A percentile compares a stretch with the other conserved stretches of the same genome.
These are phyloP conservation scores for Goniomonas avonlea DNA, from an alignment of 78 protist genomes.

Conservation along the genomic window DNA sequence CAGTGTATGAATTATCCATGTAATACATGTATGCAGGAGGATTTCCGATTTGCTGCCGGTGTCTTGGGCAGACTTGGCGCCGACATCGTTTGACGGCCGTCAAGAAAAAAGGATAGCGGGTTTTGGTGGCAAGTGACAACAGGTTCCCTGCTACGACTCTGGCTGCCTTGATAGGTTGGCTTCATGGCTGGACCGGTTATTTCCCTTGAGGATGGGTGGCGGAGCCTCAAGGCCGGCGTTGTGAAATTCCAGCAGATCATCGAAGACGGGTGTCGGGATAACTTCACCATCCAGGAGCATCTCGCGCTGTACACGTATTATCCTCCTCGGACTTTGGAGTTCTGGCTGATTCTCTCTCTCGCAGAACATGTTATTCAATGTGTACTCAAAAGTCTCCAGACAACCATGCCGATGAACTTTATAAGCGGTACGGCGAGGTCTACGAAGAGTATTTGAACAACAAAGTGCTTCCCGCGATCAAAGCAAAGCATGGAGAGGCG, in stretches of 20 bases:
- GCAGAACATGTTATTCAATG: slow-evolving; percentile 18
- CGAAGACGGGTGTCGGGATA: slow-evolving; percentile 8
- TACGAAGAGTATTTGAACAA: background rate
- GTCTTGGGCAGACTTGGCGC: too few relatives aligned
- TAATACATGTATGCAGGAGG: too few relatives aligned
- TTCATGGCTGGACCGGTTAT: too few relatives aligned
- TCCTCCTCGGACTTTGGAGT: background rate
- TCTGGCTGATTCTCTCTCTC: background rate
- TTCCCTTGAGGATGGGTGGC: slow-evolving; percentile 11
- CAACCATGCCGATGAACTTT: slow-evolving; percentile 13
- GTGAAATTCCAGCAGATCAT: background rate
- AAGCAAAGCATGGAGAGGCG: slow-evolving; percentile 7
- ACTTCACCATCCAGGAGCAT: background rate
- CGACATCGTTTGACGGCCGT: too few relatives aligned
- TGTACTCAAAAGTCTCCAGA: slow-evolving; percentile 14
- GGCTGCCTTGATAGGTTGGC: too few relatives aligned
- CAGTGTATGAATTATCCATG: too few relatives aligned
- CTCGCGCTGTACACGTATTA: slow-evolving; percentile 21
- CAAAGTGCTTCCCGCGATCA: slow-evolving; percentile 26
- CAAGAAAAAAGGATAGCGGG: too few relatives aligned
- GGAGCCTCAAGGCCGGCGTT: background rate
- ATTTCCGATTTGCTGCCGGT: too few relatives aligned
- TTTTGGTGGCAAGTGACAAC: too few relatives aligned
- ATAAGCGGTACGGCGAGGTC: slow-evolving; percentile 10
- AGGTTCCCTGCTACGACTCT: too few relatives aligned